Evolutionary conservation across 108 stramenopile species (phyloP), one percentile per base, ranked within the genome.

Genomic region (Cyclotella atomus): DNA sequence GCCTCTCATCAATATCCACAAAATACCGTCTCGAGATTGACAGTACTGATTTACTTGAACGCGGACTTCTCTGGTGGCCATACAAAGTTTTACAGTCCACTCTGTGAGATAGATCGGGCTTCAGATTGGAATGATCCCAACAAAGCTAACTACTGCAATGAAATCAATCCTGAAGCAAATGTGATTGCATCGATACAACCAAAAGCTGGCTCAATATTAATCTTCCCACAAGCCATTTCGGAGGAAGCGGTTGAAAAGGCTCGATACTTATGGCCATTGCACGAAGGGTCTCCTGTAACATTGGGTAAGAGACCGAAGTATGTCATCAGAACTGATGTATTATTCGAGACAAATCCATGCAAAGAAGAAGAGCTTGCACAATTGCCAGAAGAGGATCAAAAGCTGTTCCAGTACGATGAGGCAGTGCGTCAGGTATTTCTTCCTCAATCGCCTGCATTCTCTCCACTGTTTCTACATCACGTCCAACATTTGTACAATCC

Each of bases 41-140:
- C 92, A 25, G 84, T 93, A 9, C 70, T 96, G 27, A 86, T 94
- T 71, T 96, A 96, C 65, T 71, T 96, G 35, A 96, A 93, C 70
- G 89, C 91, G 20, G 93, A 92, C 71, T 96, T 96, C 70, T 70
- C 77, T 9, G 95, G 93, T 21, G 95, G 95, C 0, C 83, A 88
- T 54, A 96, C 95, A 41, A 93, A 89, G 15, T 96, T 96, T 75
- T 93, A 87, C 81, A 32, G 61, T 36, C 85, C 87, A 21, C 19
- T 6, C n/a, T 59, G 38, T 28, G 75, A 82, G 30, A 60, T 19
- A 19, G 44, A 59, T 34, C 55, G 73, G 3, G 5, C 56, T 15
- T 75, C 45, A 2, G 50, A 43, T 5, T 75, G 73, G 73, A 50
- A 69, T 68, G 14, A 47, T 20, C 46, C 17, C 17, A 28, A 24